Percentiles rank a stretch among this genome's conserved stretches.
phyloP scores from a whole-genome alignment of 2,329 filamentous ascomycete species.

The Fusarium gaditjirri region DNA sequence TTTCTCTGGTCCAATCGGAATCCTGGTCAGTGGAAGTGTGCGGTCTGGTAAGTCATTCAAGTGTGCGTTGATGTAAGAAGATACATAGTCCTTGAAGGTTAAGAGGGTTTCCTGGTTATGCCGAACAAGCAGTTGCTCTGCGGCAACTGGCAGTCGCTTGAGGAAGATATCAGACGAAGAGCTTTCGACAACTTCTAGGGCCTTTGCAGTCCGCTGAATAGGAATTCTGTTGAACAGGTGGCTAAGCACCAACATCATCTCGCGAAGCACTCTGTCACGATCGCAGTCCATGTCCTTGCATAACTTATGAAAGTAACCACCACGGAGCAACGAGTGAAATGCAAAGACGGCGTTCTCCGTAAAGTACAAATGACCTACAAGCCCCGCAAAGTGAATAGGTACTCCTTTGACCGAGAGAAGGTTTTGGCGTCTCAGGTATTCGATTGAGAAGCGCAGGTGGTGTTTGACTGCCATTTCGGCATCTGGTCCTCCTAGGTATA shows the following conservation, averaged over 20 bases:
- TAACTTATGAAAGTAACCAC: slow-evolving; percentile 71
- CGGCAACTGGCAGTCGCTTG: slow-evolving; percentile 68
- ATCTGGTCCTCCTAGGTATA: slow-evolving; percentile 76
- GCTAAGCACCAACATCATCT: slow-evolving; percentile 73
- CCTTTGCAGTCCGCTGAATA: slow-evolving; percentile 57
- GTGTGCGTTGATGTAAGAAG: slow-evolving; percentile 72
- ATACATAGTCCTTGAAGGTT: slow-evolving; percentile 75
- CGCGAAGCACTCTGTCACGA: slow-evolving; percentile 56
- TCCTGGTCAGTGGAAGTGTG: slow-evolving; percentile 67
- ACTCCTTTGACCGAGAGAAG: slow-evolving; percentile 69
- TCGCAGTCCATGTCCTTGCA: slow-evolving; percentile 66
- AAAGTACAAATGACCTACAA: slow-evolving; percentile 79
- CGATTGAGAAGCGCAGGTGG: slow-evolving; percentile 82
- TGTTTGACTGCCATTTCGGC: slow-evolving; percentile 77
- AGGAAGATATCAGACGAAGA: slow-evolving; percentile 72
- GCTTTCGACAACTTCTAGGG: slow-evolving; percentile 56
- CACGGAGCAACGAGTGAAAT: slow-evolving; percentile 78
- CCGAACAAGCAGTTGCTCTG: slow-evolving; percentile 63
- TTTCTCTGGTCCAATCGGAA: slow-evolving; percentile 52
- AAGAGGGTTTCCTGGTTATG: slow-evolving; percentile 75
- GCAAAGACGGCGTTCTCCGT: slow-evolving; percentile 80
- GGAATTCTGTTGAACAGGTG: slow-evolving; percentile 75
- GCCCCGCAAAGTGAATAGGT: slow-evolving; percentile 77
- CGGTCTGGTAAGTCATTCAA: slow-evolving; percentile 61
- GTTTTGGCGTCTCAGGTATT: slow-evolving; percentile 77